Evolutionary conservation across 176 grass and related monocot species (phyloP), one percentile per base, ranked within the genome.

Genomic region (Juncus inflexus): DNA sequence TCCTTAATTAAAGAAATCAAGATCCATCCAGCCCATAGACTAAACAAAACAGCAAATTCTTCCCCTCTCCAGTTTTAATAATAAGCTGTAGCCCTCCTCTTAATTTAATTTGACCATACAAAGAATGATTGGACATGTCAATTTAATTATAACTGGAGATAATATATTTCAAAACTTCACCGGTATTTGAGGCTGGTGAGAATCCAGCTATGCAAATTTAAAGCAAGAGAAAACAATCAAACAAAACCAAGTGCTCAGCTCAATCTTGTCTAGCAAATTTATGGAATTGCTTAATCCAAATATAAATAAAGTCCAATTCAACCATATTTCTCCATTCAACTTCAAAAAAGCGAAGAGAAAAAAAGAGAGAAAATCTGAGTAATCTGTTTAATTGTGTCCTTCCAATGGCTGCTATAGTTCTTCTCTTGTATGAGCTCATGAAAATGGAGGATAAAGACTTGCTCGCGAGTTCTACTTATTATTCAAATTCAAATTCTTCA

Each of bases 181-280:
- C 28, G 45, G 65, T 37, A 38, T 56, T 57, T 11, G 45, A 71
- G 39, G 8, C 37, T 59, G n/a, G 19, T 28, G 19, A 1, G 1
- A 28, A 28, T 28, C 19, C 19, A 28, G 19, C 0, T 28, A 28
- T 28, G 37, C 35, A 16, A 60, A 68, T 68, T 67, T 58, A 71
- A 71, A 71, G 12, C 68, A 0, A 47, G 58, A 12, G 43, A 13
- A 71, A 12, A 5, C 19, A 28, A 28, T 28, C 19, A 28, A 28
- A 28, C 54, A 71, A 71, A 71, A 71, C 68, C 14, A 59, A 71
- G 68, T 14, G 54, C 68, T 71, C 67, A 69, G 19, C 19, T 47
- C 57, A 59, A 70, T 8, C 56, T 9, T 54, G 11, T 57, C 37
- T 35, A 37, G 7, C 12, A 14, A 12, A 36, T 59, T 12, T 7